Evolutionary conservation across 2,329 filamentous ascomycete species (phyloP), one percentile per base, ranked within the genome.

Genomic region (Lomentospora prolificans): DNA sequence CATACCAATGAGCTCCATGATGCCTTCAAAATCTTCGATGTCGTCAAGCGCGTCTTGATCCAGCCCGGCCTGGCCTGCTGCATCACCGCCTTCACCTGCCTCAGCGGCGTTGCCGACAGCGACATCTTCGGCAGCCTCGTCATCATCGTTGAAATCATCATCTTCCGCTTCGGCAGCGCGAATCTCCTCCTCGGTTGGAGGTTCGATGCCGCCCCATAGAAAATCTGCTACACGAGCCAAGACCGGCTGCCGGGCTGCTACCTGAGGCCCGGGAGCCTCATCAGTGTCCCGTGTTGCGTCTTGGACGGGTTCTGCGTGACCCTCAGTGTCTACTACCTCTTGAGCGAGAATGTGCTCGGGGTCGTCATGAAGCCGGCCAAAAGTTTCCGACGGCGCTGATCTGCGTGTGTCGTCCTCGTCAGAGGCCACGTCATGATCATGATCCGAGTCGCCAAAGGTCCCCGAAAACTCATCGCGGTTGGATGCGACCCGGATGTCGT

Each of bases 1-100:
- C 87, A 99, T 95, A 36, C 94, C 94, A 58, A 99, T 87, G 14
- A 99, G 81, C 68, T 99, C 94, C 75, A 99, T 84, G 54, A 99
- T 89, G 0, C 94, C 94, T 67, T 99, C 94, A 14, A 99, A 83
- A 65, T 99, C 94, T 70, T 99, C 94, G 8, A 88, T 88, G 61
- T 96, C 87, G 46, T 91, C 88, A 44, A 90, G 79, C 8, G 85
- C 86, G 61, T 89, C 85, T 55, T 82, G 79, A 55, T 96, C 89
- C 33, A 92, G 73, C 7, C 80, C 56, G 10, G 27, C 56, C 69
- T 3, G 60, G 60, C 58, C 64, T 28, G 60, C 60, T 36, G 64
- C 61, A 14, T 64, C 64, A 14, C 50, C 50, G 17, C 50, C 79
- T 54, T 85, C 84, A 60, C 50, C 55, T n/a, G 62, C 66, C 8